Conservation (phyloP, 345 rosid species). For the Populus ilicifolia region DNA sequence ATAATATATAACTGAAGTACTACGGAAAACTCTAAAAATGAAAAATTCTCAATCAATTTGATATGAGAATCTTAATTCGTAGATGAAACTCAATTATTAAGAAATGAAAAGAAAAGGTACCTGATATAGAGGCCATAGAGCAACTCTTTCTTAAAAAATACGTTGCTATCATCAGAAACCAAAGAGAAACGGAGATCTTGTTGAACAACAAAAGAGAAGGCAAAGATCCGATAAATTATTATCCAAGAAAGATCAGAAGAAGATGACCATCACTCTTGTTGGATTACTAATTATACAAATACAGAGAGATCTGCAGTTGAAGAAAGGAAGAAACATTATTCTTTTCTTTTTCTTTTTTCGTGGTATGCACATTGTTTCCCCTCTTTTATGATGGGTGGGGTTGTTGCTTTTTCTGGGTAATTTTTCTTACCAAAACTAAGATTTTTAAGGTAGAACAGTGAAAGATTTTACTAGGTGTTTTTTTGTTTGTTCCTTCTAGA, state of each 20-base stretch:
- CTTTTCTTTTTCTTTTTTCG: no score
- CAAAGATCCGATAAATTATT: not conserved
- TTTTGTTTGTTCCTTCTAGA: not conserved
- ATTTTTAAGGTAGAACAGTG: not conserved
- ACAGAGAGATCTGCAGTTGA: not conserved
- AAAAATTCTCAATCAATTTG: no score
- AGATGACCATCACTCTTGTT: not conserved
- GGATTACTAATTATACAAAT: not conserved
- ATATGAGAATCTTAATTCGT: not conserved
- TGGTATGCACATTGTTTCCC: no score
- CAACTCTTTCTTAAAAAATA: not conserved
- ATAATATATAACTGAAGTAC: not conserved
- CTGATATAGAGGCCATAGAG: not conserved
- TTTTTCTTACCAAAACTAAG: no score
- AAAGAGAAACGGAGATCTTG: not conserved
- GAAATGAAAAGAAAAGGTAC: constrained; percentile 2
- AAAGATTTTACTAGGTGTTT: no score
- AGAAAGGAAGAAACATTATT: not conserved
- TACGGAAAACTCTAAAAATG: no score
- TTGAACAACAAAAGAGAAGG: not conserved
- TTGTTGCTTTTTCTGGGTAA: no score
- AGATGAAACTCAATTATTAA: not conserved
- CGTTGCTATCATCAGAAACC: not conserved
- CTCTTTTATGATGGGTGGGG: no score
- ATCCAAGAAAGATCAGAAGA: not conserved